Evolutionary conservation across 148 eudicot genomes (phyloP), one percentile per base, ranked within the genome.

Genomic region (Chenopodium album): DNA sequence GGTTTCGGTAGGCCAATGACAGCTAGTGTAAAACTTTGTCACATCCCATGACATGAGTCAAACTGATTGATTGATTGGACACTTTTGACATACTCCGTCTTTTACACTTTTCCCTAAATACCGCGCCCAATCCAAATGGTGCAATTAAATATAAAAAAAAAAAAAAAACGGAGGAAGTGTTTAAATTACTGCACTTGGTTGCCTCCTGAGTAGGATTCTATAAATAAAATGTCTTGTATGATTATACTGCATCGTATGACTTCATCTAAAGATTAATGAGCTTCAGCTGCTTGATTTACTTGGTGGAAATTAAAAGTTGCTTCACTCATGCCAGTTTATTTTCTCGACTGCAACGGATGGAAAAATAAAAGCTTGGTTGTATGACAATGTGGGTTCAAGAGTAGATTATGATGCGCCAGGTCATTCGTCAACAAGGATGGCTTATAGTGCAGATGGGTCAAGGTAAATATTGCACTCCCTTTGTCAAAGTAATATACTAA

Each of bases 391-490:
- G 89, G 99, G 99, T 81, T 89, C 98, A 37, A 88, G 98, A 86
- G 95, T 92, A 76, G 95, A 96, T 87, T 96, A 96, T 87, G 94
- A 92, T 89, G 97, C 99, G 11, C 98, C 99, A n/a, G 97, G 98
- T 80, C 98, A 85, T 88, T 90, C 95, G 52, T 89, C 97, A 69
- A 92, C 91, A 50, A 90, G 86, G 70, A 91, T 96, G 99, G 90
- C 94, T 56, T 94, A 96, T 83, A 94, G 94, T 83, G 91, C 97
- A 78, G 99, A 96, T 88, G 99, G 99, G 31, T 82, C 90, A 84
- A 90, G 99, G 98, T 95, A 81, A 48, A 75, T 65, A 6, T 82
- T 81, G 78, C 59, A 28, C 67, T 20, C 56, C 41, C 56, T 23
- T 71, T 63, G 37, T 32, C n/a, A 32, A 60, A 19, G 68, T 75